Base-by-base conservation (phyloP, 2,329 filamentous ascomycete genomes). In the Aureobasidium sp. region DNA sequence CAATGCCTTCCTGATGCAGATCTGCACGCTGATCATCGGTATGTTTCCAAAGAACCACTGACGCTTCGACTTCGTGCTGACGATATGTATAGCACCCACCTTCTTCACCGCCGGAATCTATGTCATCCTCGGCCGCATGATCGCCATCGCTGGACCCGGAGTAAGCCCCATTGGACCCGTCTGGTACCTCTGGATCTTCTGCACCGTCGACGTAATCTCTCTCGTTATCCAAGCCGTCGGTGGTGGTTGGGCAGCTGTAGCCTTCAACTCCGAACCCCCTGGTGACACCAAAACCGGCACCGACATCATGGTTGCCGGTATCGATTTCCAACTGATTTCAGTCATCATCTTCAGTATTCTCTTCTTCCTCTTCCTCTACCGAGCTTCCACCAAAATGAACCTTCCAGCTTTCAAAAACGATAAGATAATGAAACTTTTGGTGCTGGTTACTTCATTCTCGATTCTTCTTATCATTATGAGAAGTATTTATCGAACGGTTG, bases 71-170 rank as follows among this genome's bases (percentile, higher is more conserved):
- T 27, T 15, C 4, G 25, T 44, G 11, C 59, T 53, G 21, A 21
- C 21, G 8, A 48, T 21, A 3, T 32, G 13, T 3, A 39, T 10
- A 63, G 85, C 77, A 0, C 86, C 86, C 0, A 85, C 85, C 1
- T 87, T 87, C 68, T 77, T 88, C 69, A 80, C 83, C 6, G 86
- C 83, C 0, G 83, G 79, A 1, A 79, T 88, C 42, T 89, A 88
- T 68, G 74, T 88, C 54, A 86, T 82, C 64, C 74, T 88, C 13
- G 82, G 83, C 39, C 80, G 84, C 57, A 77, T 85, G 64, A 79
- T 85, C 61, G 69, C 81, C n/a, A 76, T 77, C 52, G 82, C 84
- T 77, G 54, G 66, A 30, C 59, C 65, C 16, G 34, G 45, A 41
- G 50, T 65, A 1, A 66, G 66, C 3, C 64, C 63, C 10, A 47